A percentile compares a stretch with the other conserved stretches of the same genome.
Conservation (phyloP, 805 yeast genomes). For the Lachancea waltii region DNA sequence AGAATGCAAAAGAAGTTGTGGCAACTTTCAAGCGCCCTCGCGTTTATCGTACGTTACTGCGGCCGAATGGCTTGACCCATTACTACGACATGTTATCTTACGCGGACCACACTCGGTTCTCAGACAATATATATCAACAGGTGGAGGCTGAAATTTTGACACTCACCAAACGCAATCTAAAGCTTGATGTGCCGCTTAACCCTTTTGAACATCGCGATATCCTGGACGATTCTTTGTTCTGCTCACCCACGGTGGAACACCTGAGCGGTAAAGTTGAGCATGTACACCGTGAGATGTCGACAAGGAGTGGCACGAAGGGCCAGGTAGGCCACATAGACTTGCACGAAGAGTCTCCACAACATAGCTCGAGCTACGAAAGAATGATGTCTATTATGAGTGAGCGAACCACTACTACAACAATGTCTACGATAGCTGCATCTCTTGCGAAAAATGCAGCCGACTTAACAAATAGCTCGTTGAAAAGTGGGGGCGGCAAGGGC, state of each 20-base stretch:
- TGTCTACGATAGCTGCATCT: slow-evolving; percentile 36
- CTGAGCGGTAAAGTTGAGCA: slow-evolving; percentile 30
- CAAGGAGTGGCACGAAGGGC: slow-evolving; percentile 34
- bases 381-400: slow-evolving; percentile 70
- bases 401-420: slow-evolving; percentile 34
- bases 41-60: slow-evolving; percentile 67
- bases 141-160: slow-evolving; percentile 86
- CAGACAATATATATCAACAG: slow-evolving; percentile 69
- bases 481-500: slow-evolving; percentile 9
- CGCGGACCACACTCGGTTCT: slow-evolving; percentile 73
- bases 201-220: slow-evolving; percentile 48
- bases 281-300: slow-evolving; percentile 37
- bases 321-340: slow-evolving; percentile 42
- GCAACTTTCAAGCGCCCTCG: slow-evolving; percentile 46
- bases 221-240: slow-evolving; percentile 24
- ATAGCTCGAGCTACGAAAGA: slow-evolving; percentile 82
- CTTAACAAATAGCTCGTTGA: slow-evolving; percentile 11
- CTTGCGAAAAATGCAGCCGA: slow-evolving; percentile 27
- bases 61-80: slow-evolving; percentile 73
- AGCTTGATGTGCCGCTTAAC: slow-evolving; percentile 65
- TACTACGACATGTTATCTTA: slow-evolving; percentile 82
- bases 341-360: slow-evolving; percentile 68
- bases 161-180: slow-evolving; percentile 69
- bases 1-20: slow-evolving; percentile 7
- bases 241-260: slow-evolving; percentile 42